These are phyloP conservation scores for Alternaria tenuissima DNA, from an alignment of 2,329 filamentous ascomycete genomes.

Conservation along the genomic window DNA sequence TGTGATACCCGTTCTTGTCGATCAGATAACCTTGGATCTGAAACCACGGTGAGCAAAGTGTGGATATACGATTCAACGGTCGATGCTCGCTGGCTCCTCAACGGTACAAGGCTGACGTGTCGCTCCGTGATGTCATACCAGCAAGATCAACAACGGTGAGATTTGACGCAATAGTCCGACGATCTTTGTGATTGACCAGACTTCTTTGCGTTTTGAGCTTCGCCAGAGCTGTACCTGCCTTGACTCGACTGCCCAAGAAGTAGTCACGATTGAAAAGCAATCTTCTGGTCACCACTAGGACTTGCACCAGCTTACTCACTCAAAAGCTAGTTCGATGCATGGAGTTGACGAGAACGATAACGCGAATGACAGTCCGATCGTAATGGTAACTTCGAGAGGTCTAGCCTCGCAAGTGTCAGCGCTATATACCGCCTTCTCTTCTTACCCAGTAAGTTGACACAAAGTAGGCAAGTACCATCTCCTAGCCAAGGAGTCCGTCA, in stretches of 20 bases:
- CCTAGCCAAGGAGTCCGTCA: neutral
- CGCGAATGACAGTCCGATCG: neutral
- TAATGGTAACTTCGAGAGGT: neutral
- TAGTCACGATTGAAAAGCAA: neutral
- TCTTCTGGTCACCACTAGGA: neutral
- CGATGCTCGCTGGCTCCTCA: neutral
- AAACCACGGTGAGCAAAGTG: conserved; percentile 4
- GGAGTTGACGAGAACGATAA: neutral
- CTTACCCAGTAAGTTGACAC: neutral
- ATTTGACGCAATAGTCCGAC: neutral
- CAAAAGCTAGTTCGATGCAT: neutral
- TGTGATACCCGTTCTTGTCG: conserved; percentile 13
- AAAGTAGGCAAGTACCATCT: neutral
- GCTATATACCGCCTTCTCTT: neutral
- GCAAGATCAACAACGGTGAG: neutral
- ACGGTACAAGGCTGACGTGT: conserved; percentile 5
- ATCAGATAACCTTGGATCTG: conserved; percentile 12
- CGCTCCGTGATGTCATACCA: neutral
- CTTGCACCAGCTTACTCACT: neutral
- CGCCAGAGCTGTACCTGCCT: no score
- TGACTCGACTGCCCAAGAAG: neutral
- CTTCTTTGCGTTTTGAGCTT: neutral
- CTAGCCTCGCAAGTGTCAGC: neutral
- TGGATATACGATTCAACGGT: conserved; percentile 9
- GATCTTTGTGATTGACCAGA: neutral